Evolutionary conservation across 495 filamentous ascomycete genomes (phyloP).

Genomic region (Lasiosphaeris hirsuta): DNA sequence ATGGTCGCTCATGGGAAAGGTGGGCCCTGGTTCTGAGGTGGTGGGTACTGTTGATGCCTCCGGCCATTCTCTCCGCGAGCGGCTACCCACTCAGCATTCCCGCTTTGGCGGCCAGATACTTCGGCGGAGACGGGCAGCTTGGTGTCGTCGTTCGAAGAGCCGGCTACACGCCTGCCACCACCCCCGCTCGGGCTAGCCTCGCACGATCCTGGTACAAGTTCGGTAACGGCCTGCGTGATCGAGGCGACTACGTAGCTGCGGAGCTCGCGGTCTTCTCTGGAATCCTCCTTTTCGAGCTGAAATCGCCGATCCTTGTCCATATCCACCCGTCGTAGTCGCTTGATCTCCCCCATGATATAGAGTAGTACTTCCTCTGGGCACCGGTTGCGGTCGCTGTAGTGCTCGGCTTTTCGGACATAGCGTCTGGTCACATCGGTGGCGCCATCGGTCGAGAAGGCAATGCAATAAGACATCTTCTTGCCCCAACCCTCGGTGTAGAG

Average conservation of each 20-base stretch:
- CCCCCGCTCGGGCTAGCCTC: slow-evolving; percentile 23
- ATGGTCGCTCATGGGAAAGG: slow-evolving; percentile 23
- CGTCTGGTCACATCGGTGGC: slow-evolving; percentile 93
- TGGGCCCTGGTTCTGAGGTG: slow-evolving; percentile 32
- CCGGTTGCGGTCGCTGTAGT: slow-evolving; percentile 67
- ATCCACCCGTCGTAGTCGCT: slow-evolving; percentile 70
- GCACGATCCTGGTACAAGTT: slow-evolving; percentile 37
- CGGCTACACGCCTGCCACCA: slow-evolving; percentile 6
- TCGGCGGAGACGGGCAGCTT: slow-evolving; percentile 49
- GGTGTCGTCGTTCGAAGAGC: slow-evolving; percentile 36
- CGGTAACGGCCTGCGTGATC: slow-evolving; percentile 57
- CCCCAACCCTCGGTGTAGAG: slow-evolving; percentile 94
- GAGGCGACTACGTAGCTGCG: slow-evolving; percentile 67
- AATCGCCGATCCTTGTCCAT: slow-evolving; percentile 76
- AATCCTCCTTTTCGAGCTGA: slow-evolving; percentile 83
- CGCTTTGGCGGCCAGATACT: slow-evolving; percentile 56
- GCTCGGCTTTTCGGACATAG: slow-evolving; percentile 79
- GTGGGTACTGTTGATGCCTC: slow-evolving; percentile 36
- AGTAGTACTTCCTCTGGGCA: slow-evolving; percentile 86
- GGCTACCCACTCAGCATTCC: slow-evolving; percentile 61
- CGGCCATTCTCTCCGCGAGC: slow-evolving; percentile 54
- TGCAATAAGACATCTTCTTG: slow-evolving; percentile 92
- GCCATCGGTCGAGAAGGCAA: slow-evolving; percentile 94
- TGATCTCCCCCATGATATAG: slow-evolving; percentile 87
- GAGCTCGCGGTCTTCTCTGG: slow-evolving; percentile 80